Base-by-base conservation (phyloP, 2,329 filamentous ascomycete species). In the Capronia coronata region DNA sequence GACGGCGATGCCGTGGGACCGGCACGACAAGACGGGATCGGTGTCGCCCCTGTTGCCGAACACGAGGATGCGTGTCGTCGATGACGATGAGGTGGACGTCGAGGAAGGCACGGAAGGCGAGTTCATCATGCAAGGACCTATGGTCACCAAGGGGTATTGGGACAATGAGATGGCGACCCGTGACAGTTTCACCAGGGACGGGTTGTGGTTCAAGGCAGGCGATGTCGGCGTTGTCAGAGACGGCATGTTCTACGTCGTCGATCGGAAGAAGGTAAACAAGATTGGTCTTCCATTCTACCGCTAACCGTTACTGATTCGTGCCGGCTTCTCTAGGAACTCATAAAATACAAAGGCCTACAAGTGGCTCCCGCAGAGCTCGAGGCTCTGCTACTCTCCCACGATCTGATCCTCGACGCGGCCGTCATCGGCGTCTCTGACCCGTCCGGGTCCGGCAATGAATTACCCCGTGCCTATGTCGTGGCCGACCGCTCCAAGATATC, bases 221-320 rank as follows among this genome's bases (percentile, higher is more conserved):
- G 90, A 96, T 62, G 80, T 95, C 22, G 86, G 87, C 4, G 80
- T 87, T 56, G 78, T 85, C 60, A 86, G 94, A 62, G 43, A 55
- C 6, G 86, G 85, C n/a, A 86, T 93, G 63, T 86, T 94, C 61
- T 95, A 83, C 71, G 90, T 95, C 63, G 94, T 89, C 1, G 90
- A 96, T 64, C 83, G 90, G 6, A 75, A 88, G 29, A 89, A 87
- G 71, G 74, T 57, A 49, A 27, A 21, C n/a, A 16, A 22, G 14
- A 21, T 21, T 27, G 25, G 7, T 37, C 18, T 23, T n/a, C 4
- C 7, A n/a, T 30, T 41, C 2, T 16, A 27, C 16, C 32, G 13
- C 27, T 16, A 1, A 4, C 22, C 42, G 3, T n/a, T 21, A 10
- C 11, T n/a, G n/a, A n/a, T n/a, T n/a, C n/a, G n/a, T n/a, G n/a